phyloP scores from a whole-genome alignment of 139 green algal species.

The Mesotaenium endlicherianum region DNA sequence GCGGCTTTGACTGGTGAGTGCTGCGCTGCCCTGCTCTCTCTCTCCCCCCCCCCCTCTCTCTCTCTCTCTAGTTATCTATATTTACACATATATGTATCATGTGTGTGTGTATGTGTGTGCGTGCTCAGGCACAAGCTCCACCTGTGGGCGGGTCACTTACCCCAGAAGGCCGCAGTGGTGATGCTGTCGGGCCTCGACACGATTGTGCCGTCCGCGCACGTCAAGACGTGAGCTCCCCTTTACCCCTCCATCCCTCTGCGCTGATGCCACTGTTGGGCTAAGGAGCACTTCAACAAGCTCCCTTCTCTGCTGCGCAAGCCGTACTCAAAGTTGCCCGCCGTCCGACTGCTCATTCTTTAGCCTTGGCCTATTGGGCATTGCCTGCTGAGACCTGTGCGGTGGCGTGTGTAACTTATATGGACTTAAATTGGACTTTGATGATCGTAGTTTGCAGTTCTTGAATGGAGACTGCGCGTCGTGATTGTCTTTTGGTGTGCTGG shows the following conservation, averaged over 20 bases:
- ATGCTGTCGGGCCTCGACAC: slow-evolving; percentile 25
- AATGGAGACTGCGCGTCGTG: not conserved
- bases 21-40: not conserved
- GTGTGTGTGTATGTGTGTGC: not conserved
- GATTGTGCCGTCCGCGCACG: slow-evolving; percentile 35
- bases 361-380: too few relatives aligned
- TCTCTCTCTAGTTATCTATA: not conserved
- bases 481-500: not conserved
- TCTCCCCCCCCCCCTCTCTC: not conserved
- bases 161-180: not conserved
- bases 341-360: not conserved
- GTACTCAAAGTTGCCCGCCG: not conserved
- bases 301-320: not conserved
- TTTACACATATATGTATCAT: not conserved
- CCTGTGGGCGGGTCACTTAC: slow-evolving; percentile 28
- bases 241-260: not conserved
- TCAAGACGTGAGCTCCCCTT: slow-evolving; percentile 11
- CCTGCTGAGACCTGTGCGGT: not conserved
- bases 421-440: not conserved
- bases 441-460: not conserved
- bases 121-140: slow-evolving; percentile 14
- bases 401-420: not conserved
- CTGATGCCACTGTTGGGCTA: not conserved
- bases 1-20: slow-evolving; percentile 37
- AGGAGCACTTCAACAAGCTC: not conserved